Base-by-base conservation (phyloP, 2,329 filamentous ascomycete genomes). In the Colletotrichum echinochloae region DNA sequence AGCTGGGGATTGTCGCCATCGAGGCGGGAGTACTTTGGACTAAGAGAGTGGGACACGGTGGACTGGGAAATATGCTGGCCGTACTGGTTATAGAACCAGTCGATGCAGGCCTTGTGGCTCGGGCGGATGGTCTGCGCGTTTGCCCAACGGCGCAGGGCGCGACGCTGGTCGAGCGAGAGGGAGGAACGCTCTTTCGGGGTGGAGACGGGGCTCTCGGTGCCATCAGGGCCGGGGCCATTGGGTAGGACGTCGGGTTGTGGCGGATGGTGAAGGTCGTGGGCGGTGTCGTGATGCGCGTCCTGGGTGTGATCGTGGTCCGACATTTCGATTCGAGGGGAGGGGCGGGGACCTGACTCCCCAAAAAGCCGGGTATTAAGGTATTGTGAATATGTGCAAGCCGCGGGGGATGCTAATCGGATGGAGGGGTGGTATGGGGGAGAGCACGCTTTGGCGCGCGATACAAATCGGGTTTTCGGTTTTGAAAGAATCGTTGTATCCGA, bases 41-140 rank as follows among this genome's bases (percentile, higher is more conserved):
- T 89, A 44, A 90, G 81, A 26, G 87, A 89, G 77, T 90, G 88
- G 56, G 87, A 89, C 52, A 90, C 88, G 74, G 88, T 90, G 20
- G 87, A 89, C 78, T 90, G 88, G 76, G 87, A 89, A 75, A 90
- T 89, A 74, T 85, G 84, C 77, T 89, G 87, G 77, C 86, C 85
- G 76, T 88, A 90, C 77, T 89, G 83, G 65, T 77, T 77, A 73
- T 82, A 85, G 80, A 90, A 90, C 88, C 88, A 90, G 75, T 90
- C 87, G 75, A 90, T 90, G 81, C 88, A 90, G 41, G 86, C 84
- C 78, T 88, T 88, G 78, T 90, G 88, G 33, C 86, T 88, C 8
- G 88, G 88, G 2, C 88, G 85, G 33, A 86, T 83, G 18, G 84
- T 79, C 75, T 90, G 88, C 49, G 81, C 81, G 74, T 87, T 87